These are phyloP conservation scores for Pistacia vera DNA, from an alignment of 345 rosid genomes.

Conservation along the genomic window DNA sequence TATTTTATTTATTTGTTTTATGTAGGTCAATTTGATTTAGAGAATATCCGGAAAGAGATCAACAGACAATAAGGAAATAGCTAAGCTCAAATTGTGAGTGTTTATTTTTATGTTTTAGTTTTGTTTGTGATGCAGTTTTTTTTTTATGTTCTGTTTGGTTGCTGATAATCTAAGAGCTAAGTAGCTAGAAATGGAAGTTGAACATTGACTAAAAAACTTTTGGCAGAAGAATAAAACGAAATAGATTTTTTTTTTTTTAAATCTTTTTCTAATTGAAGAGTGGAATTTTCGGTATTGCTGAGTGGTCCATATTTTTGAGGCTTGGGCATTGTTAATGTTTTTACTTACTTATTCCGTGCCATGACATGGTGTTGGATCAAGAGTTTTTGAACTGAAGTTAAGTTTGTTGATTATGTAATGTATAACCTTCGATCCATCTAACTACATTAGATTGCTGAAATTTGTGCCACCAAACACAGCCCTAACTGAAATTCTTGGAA, in stretches of 20 bases:
- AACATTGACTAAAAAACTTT: background rate
- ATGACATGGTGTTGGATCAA: background rate
- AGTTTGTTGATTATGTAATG: background rate
- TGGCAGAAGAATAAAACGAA: no score
- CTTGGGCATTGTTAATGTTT: background rate
- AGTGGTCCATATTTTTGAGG: background rate
- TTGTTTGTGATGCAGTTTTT: background rate
- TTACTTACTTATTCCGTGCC: no score
- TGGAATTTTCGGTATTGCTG: background rate
- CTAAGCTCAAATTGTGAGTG: slow-evolving; percentile 71
- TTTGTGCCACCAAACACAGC: no score
- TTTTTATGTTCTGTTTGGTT: background rate
- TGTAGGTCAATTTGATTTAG: slow-evolving; percentile 75
- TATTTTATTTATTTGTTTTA: background rate
- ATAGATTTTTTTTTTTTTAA: background rate
- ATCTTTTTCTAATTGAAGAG: background rate
- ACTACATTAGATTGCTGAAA: no score
- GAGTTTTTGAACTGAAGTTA: background rate
- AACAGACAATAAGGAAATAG: slow-evolving; percentile 71
- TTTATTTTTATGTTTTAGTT: background rate
- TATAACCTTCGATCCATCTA: background rate
- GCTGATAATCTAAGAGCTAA: background rate
- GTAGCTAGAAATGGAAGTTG: background rate
- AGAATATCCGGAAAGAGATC: slow-evolving; percentile 62
- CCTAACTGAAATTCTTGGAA: no score